A percentile compares a stretch with the other conserved stretches of the same genome.
These are phyloP conservation scores for Termitomyces sp. DNA, from an alignment of 768 basidiomycete genomes.

Conservation along the genomic window DNA sequence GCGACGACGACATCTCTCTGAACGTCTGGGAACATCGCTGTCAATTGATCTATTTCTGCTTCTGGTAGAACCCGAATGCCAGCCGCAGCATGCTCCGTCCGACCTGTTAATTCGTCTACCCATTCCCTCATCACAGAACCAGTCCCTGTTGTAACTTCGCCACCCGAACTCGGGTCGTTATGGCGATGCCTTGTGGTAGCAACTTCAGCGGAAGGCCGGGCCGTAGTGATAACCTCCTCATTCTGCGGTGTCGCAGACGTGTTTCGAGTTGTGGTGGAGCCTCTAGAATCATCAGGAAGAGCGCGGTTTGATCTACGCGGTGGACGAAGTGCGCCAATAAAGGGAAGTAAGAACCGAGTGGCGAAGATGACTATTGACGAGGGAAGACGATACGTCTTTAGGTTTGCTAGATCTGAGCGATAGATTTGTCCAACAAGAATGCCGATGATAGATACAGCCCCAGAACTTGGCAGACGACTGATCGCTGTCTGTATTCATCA, in stretches of 20 bases:
- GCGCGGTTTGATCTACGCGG: conserved; percentile 71
- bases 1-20: conserved; percentile 69
- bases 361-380: conserved; percentile 52
- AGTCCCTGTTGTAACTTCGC: conserved; percentile 27
- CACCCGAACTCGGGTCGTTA: conserved; percentile 19
- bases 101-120: conserved; percentile 77
- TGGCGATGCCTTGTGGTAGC: conserved; percentile 21
- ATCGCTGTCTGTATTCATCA: conserved; percentile 56
- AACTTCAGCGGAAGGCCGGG: conserved; percentile 33
- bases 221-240: conserved; percentile 66
- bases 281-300: conserved; percentile 53
- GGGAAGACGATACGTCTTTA: conserved; percentile 80
- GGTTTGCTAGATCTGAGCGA: conserved; percentile 74
- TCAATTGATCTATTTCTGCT: conserved; percentile 70
- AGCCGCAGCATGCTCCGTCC: conserved; percentile 47
- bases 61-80: conserved; percentile 72
- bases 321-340: conserved; percentile 62
- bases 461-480: conserved; percentile 64
- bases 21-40: conserved; percentile 82
- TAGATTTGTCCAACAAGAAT: conserved; percentile 73
- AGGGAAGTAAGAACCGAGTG: conserved; percentile 55
- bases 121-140: conserved; percentile 68
- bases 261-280: conserved; percentile 15
- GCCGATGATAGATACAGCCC: conserved; percentile 60
- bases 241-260: conserved; percentile 28